Conservation (phyloP, 129 eudicot species). For the Pittosporum tobira region DNA sequence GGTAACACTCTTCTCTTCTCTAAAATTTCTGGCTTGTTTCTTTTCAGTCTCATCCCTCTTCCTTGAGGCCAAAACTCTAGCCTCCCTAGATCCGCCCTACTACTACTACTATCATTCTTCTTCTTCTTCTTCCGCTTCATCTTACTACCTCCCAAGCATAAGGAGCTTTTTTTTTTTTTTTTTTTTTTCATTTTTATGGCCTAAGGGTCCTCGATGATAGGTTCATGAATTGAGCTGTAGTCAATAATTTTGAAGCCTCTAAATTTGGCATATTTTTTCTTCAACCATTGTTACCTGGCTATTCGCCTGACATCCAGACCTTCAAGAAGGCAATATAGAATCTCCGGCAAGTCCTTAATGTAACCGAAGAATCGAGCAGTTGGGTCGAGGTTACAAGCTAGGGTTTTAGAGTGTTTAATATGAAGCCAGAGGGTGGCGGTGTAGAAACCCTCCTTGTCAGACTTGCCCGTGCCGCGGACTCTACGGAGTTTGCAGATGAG, state of each 20-base stretch:
- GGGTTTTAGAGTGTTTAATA: constrained; percentile 13
- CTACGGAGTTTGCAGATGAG: constrained; percentile 11
- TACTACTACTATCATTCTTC: too few species aligned
- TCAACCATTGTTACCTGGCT: too few species aligned
- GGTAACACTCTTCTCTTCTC: background rate
- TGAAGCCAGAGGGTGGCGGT: background rate
- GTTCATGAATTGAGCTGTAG: too few species aligned
- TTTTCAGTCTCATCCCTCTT: background rate
- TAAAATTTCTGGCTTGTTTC: background rate
- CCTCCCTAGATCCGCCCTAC: background rate
- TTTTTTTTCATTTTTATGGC: too few species aligned
- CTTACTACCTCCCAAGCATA: too few species aligned
- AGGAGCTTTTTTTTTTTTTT: too few species aligned
- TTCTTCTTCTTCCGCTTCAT: background rate
- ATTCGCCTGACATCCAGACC: constrained; percentile 2
- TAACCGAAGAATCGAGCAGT: constrained; percentile 4
- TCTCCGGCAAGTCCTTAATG: constrained; percentile 17
- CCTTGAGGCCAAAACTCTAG: background rate
- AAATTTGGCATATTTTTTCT: too few species aligned
- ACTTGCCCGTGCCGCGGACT: background rate
- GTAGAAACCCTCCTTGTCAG: constrained; percentile 5
- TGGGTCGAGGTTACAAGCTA: background rate
- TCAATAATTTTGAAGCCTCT: too few species aligned
- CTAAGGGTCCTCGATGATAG: too few species aligned
- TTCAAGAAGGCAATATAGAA: constrained; percentile 10